Evolutionary conservation across 441 rosid species (phyloP).

Genomic region (Melastoma candidum): DNA sequence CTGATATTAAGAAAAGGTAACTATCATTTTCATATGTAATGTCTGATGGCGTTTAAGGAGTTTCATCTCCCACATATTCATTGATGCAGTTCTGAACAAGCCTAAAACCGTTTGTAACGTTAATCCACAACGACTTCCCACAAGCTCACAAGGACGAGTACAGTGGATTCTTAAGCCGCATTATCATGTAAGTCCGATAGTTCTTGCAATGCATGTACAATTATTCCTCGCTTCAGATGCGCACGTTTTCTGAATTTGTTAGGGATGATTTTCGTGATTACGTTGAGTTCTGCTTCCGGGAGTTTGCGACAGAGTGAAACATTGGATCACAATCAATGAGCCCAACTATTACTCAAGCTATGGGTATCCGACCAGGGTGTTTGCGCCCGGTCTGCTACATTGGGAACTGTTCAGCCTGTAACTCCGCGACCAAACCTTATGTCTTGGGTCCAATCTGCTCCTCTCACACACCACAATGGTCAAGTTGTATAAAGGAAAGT

Average conservation of each 20-base stretch:
- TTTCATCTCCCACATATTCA: not conserved
- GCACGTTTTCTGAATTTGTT: not conserved
- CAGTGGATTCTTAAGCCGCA: constrained; percentile 5
- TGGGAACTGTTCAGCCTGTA: not conserved
- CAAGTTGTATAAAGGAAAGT: constrained; percentile 11
- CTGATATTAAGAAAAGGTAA: not conserved
- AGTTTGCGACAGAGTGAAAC: constrained; percentile 5
- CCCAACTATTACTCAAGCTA: not conserved
- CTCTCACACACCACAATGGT: constrained; percentile 10
- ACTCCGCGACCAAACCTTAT: constrained; percentile 11
- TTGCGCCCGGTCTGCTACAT: constrained; percentile 6
- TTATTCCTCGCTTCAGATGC: not conserved
- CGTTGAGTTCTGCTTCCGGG: constrained; percentile 2
- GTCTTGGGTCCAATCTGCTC: constrained; percentile 7
- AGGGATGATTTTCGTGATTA: constrained; percentile 1
- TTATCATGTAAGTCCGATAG: not conserved
- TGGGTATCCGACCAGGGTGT: not conserved
- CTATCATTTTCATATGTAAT: too few species aligned
- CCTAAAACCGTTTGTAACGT: constrained; percentile 6
- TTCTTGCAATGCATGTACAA: not conserved
- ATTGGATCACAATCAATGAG: constrained; percentile 3
- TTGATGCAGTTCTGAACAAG: not conserved
- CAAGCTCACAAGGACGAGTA: constrained; percentile 5
- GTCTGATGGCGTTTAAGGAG: too few species aligned
- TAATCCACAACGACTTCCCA: constrained; percentile 5